These are phyloP conservation scores for Cyberlindnera mycetangii DNA, from an alignment of 805 yeast genomes.

Conservation along the genomic window DNA sequence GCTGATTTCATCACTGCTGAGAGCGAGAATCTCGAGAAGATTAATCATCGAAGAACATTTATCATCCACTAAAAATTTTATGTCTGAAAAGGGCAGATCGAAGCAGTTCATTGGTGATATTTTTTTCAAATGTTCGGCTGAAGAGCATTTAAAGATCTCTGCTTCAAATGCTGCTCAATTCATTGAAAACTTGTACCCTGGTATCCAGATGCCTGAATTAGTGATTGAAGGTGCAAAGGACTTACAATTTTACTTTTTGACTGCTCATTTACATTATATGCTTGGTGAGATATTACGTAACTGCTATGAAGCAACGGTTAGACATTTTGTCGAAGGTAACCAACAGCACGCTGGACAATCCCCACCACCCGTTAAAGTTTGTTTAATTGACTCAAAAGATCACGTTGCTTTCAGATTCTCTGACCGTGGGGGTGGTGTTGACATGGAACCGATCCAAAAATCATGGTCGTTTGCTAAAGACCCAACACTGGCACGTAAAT, in stretches of 20 bases:
- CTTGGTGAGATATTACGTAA: conserved; percentile 87
- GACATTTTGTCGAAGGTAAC: conserved; percentile 35
- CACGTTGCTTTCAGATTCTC: conserved; percentile 74
- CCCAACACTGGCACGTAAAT: conserved; percentile 53
- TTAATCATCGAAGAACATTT: conserved; percentile 90
- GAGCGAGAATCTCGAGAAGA: conserved; percentile 87
- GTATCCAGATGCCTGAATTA: conserved; percentile 65
- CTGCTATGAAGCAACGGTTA: conserved; percentile 77
- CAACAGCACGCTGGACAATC: conserved; percentile 34
- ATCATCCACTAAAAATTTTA: conserved; percentile 66
- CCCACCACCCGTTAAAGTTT: conserved; percentile 75
- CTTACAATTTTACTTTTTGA: conserved; percentile 75
- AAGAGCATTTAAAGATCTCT: conserved; percentile 58
- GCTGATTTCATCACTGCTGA: conserved; percentile 70
- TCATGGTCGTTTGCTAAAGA: conserved; percentile 88
- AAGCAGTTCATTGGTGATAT: conserved; percentile 66
- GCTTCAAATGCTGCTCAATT: conserved; percentile 48
- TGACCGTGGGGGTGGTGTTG: conserved; percentile 89
- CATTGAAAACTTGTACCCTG: conserved; percentile 49
- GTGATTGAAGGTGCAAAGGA: conserved; percentile 70
- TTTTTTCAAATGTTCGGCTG: conserved; percentile 73
- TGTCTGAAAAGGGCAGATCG: conserved; percentile 44
- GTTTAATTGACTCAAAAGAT: conserved; percentile 63
- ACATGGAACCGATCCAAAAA: conserved; percentile 51
- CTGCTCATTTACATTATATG: conserved; percentile 81